Conservation (phyloP, 2,329 filamentous ascomycete genomes). For the Tothia fuscella region DNA sequence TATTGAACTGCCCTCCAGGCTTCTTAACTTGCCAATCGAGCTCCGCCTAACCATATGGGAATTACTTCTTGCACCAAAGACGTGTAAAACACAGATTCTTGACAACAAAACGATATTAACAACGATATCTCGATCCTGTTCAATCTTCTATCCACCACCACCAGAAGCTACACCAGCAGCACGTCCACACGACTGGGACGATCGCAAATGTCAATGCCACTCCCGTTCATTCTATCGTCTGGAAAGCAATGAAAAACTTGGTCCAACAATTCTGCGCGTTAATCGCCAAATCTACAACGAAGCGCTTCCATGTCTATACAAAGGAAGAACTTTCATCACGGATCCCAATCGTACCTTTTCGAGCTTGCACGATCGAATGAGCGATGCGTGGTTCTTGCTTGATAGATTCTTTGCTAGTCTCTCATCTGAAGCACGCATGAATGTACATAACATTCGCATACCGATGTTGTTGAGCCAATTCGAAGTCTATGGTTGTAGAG, state of each 20-base stretch:
- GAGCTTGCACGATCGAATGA: neutral
- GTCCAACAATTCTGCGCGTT: constrained; percentile 6
- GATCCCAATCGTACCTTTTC: constrained; percentile 5
- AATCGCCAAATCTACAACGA: constrained; percentile 8
- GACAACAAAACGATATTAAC: neutral
- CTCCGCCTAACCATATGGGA: constrained; percentile 10
- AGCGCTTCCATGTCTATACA: constrained; percentile 9
- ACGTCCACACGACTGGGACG: constrained; percentile 3
- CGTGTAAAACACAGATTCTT: neutral
- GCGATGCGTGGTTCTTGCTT: constrained; percentile 10
- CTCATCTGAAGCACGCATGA: neutral
- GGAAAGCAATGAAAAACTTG: neutral
- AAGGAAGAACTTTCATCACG: constrained; percentile 2
- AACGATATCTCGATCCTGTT: constrained; percentile 8
- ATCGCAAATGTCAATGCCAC: neutral
- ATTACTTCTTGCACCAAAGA: constrained; percentile 5
- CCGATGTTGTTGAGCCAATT: constrained; percentile 9
- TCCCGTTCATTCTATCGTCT: constrained; percentile 2
- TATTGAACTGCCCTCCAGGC: neutral
- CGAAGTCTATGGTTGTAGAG: constrained; percentile 7
- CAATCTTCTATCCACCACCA: too few relatives aligned
- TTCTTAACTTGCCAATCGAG: constrained; percentile 8
- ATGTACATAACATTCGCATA: constrained; percentile 2
- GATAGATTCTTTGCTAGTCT: constrained; percentile 4
- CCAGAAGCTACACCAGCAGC: too few relatives aligned